Evolutionary conservation across 2,329 filamentous ascomycete species (phyloP).

Genomic region (Sporothrix variecibatus): DNA sequence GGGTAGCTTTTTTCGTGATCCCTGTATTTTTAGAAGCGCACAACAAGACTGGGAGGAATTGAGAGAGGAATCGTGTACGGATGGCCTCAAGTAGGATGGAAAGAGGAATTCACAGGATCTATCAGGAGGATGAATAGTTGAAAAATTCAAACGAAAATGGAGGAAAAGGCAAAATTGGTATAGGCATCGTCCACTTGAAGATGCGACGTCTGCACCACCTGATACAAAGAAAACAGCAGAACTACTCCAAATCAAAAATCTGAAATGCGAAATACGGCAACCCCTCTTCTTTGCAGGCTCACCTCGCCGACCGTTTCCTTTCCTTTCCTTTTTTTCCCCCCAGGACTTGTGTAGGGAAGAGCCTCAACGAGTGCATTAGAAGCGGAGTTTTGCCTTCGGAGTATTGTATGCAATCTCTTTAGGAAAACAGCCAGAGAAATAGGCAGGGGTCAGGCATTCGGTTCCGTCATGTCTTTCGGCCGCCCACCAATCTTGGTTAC

Average conservation of each 20-base stretch:
- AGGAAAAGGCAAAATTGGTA: background rate
- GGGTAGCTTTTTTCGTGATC: slow-evolving; percentile 11
- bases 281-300: background rate
- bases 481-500: background rate
- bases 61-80: background rate
- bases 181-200: background rate
- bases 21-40: slow-evolving; percentile 10
- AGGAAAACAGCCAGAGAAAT: background rate
- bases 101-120: background rate
- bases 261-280: background rate
- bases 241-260: background rate
- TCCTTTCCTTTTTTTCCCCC: background rate
- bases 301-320: background rate
- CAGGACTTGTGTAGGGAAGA: background rate
- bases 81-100: background rate
- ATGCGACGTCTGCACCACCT: background rate
- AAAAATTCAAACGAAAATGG: background rate
- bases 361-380: background rate
- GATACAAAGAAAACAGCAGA: background rate
- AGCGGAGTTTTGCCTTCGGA: background rate
- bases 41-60: background rate
- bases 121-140: background rate
- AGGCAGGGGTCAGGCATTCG: background rate
- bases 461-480: background rate
- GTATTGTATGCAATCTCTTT: background rate